phyloP scores from a whole-genome alignment of 2,329 filamentous ascomycete species.

The Dothideomycetidae sp. region DNA sequence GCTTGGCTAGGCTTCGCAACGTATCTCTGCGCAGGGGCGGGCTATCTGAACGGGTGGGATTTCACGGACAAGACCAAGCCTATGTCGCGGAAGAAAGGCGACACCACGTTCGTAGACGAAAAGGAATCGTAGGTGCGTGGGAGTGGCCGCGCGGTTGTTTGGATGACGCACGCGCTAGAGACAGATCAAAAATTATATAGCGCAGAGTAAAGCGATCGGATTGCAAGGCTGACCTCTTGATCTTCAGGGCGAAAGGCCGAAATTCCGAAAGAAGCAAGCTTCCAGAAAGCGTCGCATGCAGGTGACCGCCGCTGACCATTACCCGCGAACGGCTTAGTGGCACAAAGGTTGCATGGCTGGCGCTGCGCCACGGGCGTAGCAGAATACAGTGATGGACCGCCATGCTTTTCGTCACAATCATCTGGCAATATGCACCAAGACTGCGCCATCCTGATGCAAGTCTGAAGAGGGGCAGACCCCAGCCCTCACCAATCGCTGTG shows the following conservation, averaged over 20 bases:
- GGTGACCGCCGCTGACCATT: neutral
- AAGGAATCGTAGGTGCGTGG: constrained; percentile 7
- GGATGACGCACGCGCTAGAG: no score
- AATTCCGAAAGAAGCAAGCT: constrained; percentile 4
- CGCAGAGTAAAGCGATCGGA: no score
- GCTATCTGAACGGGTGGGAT: constrained; percentile 29
- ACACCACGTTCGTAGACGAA: constrained; percentile 10
- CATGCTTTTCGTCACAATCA: no score
- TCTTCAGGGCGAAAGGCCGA: constrained; percentile 8
- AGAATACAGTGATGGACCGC: neutral
- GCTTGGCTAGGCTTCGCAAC: constrained; percentile 79
- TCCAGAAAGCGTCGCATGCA: constrained; percentile 9
- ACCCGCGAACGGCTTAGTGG: neutral
- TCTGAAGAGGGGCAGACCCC: no score
- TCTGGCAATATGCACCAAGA: no score
- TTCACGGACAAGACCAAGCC: constrained; percentile 19
- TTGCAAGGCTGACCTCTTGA: no score
- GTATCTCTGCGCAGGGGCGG: constrained; percentile 51
- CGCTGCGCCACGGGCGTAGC: no score
- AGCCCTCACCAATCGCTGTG: no score
- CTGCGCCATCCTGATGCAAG: no score
- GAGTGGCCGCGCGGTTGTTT: no score
- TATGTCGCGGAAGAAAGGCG: constrained; percentile 6
- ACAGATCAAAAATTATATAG: no score
- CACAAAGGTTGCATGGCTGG: no score